These are phyloP conservation scores for Phytophthora citrophthora DNA, from an alignment of 352 stramenopile genomes.

Conservation along the genomic window DNA sequence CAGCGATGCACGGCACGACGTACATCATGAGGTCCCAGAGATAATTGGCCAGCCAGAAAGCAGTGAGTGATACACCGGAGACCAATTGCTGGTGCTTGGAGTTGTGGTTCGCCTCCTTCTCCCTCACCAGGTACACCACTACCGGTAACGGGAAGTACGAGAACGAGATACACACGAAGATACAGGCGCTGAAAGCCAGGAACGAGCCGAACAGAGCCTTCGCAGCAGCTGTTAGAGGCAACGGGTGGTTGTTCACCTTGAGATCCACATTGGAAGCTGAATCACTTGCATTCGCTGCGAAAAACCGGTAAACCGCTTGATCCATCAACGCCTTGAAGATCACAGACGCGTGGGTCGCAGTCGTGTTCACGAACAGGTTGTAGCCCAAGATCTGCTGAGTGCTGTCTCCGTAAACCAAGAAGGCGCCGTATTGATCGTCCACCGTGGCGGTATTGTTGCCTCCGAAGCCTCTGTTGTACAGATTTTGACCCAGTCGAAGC, in stretches of 20 bases:
- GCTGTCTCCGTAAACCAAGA: constrained; percentile 42
- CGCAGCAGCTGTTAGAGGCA: constrained; percentile 38
- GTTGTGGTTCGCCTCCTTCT: constrained; percentile 89
- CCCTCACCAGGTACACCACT: constrained; percentile 94
- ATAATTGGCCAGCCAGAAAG: constrained; percentile 97
- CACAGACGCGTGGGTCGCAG: constrained; percentile 35
- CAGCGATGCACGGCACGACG: constrained; percentile 58
- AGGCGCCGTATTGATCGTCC: constrained; percentile 40
- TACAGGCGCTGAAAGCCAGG: constrained; percentile 64
- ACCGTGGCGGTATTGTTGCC: constrained; percentile 2
- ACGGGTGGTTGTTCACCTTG: constrained; percentile 47
- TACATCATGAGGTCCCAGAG: constrained; percentile 93
- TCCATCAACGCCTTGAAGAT: constrained; percentile 63
- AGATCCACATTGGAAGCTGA: constrained; percentile 25
- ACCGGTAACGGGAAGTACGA: constrained; percentile 90
- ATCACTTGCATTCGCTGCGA: constrained; percentile 27
- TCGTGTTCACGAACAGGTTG: constrained; percentile 60
- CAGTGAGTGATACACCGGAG: constrained; percentile 88
- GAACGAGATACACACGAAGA: constrained; percentile 89
- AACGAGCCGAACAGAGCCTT: constrained; percentile 45
- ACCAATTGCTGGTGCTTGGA: constrained; percentile 97
- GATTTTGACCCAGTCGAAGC: constrained; percentile 41
- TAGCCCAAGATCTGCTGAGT: constrained; percentile 46
- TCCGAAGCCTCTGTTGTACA: constrained; percentile 49
- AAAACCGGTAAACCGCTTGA: constrained; percentile 52